A percentile compares a stretch with the other conserved stretches of the same genome.
phyloP scores from a whole-genome alignment of 2,329 filamentous ascomycete genomes.

The Diaporthe citriasiana region DNA sequence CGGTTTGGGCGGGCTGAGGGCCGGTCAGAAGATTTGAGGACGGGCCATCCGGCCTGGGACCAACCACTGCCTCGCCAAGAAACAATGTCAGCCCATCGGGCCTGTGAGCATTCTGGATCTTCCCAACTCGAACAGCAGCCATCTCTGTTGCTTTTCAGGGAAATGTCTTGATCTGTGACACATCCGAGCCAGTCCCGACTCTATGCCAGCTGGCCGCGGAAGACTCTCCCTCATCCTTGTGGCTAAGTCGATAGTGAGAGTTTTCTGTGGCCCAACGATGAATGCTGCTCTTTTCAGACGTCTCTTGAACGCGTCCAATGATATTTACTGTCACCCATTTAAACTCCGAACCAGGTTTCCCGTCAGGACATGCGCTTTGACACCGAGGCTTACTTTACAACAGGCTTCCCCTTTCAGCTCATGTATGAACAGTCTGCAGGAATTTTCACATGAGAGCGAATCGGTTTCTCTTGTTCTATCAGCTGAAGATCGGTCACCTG shows the following conservation, averaged over 20 bases:
- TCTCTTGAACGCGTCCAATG: background rate
- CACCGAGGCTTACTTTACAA: background rate
- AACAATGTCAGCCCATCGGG: constrained; percentile 6
- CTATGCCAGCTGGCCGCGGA: constrained; percentile 2
- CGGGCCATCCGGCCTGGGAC: background rate
- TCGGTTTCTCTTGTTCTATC: background rate
- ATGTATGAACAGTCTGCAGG: background rate
- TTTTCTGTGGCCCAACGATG: background rate
- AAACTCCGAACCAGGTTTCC: constrained; percentile 22
- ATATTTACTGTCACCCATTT: constrained; percentile 16
- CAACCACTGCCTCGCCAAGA: constrained; percentile 24
- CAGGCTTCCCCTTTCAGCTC: background rate
- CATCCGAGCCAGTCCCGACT: constrained; percentile 12
- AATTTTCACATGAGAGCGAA: background rate
- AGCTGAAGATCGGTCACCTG: too few species aligned
- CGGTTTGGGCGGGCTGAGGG: background rate
- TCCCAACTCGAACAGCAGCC: background rate
- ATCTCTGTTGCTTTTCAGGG: background rate
- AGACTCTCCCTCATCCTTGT: background rate
- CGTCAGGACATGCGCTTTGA: constrained; percentile 15
- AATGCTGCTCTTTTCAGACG: background rate
- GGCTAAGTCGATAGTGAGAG: background rate
- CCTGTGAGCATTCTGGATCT: background rate
- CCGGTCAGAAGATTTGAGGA: background rate
- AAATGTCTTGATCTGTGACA: constrained; percentile 10